Percentiles rank a stretch among this genome's conserved stretches.
These are phyloP conservation scores for Acacia pycnantha DNA, from an alignment of 331 rosid genomes.

Conservation along the genomic window DNA sequence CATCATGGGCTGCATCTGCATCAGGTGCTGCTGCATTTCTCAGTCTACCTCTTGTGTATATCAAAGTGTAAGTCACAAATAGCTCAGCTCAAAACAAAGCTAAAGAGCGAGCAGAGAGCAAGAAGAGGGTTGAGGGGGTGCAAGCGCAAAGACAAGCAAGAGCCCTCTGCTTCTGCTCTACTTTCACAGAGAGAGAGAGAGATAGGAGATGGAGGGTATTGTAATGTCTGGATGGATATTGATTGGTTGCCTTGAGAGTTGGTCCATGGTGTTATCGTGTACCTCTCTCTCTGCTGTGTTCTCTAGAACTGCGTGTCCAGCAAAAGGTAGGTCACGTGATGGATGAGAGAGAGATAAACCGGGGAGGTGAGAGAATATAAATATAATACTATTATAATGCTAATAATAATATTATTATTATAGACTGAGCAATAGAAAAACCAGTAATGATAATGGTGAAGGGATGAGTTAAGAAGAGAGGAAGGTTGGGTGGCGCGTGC, in stretches of 20 bases:
- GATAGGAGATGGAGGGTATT: neutral
- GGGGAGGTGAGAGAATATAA: neutral
- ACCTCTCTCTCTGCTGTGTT: conserved; percentile 1
- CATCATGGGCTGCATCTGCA: conserved; percentile 99
- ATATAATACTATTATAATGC: neutral
- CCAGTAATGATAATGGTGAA: neutral
- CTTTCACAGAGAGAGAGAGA: neutral
- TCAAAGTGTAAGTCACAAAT: neutral
- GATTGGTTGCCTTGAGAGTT: conserved; percentile 13
- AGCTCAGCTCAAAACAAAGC: neutral
- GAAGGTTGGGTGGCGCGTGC: neutral
- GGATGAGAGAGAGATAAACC: conserved; percentile 18
- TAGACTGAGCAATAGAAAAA: no score
- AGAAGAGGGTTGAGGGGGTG: conserved; percentile 20
- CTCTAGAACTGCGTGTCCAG: conserved; percentile 45
- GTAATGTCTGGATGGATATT: conserved; percentile 8
- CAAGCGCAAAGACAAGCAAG: conserved; percentile 27
- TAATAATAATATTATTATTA: no score
- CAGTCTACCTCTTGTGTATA: neutral
- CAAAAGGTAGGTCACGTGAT: conserved; percentile 53
- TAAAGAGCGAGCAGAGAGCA: conserved; percentile 26
- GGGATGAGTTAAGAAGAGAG: neutral
- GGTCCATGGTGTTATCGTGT: conserved; percentile 25
- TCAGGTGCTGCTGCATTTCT: conserved; percentile 99
- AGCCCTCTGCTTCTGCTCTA: conserved; percentile 24